A percentile compares a stretch with the other conserved stretches of the same genome.
phyloP scores from a whole-genome alignment of 1,284 basidiomycete genomes.

The Austropuccinia psidii region DNA sequence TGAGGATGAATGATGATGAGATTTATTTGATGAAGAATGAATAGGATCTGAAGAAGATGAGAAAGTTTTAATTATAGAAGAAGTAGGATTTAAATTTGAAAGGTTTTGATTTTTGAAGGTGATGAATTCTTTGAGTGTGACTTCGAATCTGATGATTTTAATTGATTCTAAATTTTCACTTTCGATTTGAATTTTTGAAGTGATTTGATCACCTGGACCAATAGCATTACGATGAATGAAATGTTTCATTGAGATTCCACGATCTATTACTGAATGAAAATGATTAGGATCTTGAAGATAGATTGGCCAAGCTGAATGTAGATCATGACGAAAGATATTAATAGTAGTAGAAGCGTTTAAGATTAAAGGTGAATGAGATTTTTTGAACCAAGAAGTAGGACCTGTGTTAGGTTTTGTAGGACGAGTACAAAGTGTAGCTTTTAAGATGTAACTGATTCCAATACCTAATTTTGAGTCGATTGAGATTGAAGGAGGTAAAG shows the following conservation, averaged over 20 bases:
- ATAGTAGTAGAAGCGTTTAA: slow-evolving; percentile 21
- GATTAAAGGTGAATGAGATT: slow-evolving; percentile 22
- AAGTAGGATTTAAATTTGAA: too few relatives aligned
- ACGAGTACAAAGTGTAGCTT: slow-evolving; percentile 37
- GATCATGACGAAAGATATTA: slow-evolving; percentile 36
- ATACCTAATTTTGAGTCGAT: slow-evolving; percentile 37
- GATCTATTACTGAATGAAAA: neutral
- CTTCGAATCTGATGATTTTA: slow-evolving; percentile 13
- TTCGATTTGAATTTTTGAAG: neutral
- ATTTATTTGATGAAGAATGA: neutral
- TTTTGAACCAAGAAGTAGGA: slow-evolving; percentile 9
- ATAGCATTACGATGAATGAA: neutral
- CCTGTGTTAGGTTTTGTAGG: neutral
- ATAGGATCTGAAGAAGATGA: too few relatives aligned
- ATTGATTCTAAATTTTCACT: slow-evolving; percentile 5
- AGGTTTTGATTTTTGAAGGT: too few relatives aligned
- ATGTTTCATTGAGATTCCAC: neutral
- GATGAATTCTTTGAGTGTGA: neutral
- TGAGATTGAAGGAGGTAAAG: slow-evolving; percentile 37
- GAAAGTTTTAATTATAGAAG: too few relatives aligned
- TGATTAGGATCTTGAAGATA: neutral
- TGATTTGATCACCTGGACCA: slow-evolving; percentile 26
- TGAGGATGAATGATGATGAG: neutral
- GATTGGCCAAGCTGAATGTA: slow-evolving; percentile 39
- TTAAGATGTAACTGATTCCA: slow-evolving; percentile 38